Percentiles rank a stretch among this genome's conserved stretches.
Conservation (phyloP, 169 alveolate genomes). For the Plasmodium sp. region DNA sequence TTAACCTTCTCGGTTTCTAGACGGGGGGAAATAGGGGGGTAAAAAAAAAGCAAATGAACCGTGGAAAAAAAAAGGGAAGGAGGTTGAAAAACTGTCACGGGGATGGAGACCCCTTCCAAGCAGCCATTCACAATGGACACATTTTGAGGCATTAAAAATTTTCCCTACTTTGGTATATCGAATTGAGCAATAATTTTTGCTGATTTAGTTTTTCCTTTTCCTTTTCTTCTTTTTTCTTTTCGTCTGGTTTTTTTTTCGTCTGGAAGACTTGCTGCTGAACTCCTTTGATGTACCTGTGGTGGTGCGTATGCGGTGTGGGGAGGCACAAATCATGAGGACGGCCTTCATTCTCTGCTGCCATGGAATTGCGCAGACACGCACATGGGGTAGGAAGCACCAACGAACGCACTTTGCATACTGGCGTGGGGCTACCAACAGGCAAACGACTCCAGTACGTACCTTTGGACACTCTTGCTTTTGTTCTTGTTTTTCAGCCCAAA, state of each 20-base stretch:
- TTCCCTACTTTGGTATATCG: constrained; percentile 91
- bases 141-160: constrained; percentile 80
- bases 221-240: constrained; percentile 91
- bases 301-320: neutral
- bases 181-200: constrained; percentile 94
- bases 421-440: neutral
- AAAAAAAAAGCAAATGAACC: neutral
- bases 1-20: constrained; percentile 89
- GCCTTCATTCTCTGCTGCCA: neutral
- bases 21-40: neutral
- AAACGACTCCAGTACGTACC: constrained; percentile 80
- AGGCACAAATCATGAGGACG: neutral
- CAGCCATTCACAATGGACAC: constrained; percentile 36
- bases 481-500: constrained; percentile 99
- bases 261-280: constrained; percentile 86
- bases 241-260: constrained; percentile 85
- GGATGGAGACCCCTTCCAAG: constrained; percentile 23
- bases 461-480: constrained; percentile 96
- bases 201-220: constrained; percentile 94
- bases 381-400: neutral
- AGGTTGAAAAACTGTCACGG: neutral
- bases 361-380: neutral
- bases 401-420: neutral
- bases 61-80: neutral
- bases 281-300: constrained; percentile 83